phyloP scores from a whole-genome alignment of 139 green algal genomes.

The Edaphochlamys debaryana region DNA sequence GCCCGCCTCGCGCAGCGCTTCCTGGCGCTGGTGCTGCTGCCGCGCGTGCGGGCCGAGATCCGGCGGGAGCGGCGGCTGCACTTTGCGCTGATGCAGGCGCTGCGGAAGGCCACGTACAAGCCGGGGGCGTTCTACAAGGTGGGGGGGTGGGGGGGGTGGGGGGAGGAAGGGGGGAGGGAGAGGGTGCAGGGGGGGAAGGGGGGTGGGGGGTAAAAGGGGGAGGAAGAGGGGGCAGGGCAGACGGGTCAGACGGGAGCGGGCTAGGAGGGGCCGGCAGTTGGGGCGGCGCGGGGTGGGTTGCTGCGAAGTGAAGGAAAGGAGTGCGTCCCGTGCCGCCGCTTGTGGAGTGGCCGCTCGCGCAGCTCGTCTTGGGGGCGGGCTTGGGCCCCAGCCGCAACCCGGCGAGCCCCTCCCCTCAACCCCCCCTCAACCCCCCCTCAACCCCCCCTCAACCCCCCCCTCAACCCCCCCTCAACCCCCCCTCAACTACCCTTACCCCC shows the following conservation, averaged over 20 bases:
- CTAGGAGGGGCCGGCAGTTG: no score
- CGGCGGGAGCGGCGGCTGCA: conserved; percentile 87
- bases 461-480: not conserved
- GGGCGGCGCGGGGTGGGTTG: not conserved
- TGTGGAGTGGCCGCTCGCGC: no score
- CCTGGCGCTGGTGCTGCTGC: conserved; percentile 95
- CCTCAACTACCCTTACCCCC: not conserved
- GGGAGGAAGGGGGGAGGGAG: no score
- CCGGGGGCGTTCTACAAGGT: conserved; percentile 97
- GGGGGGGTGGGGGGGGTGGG: not conserved
- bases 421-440: no score
- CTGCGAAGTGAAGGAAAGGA: not conserved
- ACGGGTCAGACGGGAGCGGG: no score
- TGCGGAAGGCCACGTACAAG: conserved; percentile 99
- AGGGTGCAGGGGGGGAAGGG: not conserved
- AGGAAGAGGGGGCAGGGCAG: not conserved
- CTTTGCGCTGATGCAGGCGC: conserved; percentile 95
- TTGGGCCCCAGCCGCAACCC: no score
- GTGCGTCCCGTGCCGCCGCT: no score
- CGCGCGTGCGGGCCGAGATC: conserved; percentile 91
- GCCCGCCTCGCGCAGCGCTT: conserved; percentile 86
- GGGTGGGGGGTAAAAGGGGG: not conserved
- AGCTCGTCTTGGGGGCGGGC: no score
- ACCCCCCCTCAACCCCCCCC: no score
- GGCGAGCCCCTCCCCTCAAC: not conserved